Evolutionary conservation across 1,284 basidiomycete genomes (phyloP).

Genomic region (Fomitopsis palustris): DNA sequence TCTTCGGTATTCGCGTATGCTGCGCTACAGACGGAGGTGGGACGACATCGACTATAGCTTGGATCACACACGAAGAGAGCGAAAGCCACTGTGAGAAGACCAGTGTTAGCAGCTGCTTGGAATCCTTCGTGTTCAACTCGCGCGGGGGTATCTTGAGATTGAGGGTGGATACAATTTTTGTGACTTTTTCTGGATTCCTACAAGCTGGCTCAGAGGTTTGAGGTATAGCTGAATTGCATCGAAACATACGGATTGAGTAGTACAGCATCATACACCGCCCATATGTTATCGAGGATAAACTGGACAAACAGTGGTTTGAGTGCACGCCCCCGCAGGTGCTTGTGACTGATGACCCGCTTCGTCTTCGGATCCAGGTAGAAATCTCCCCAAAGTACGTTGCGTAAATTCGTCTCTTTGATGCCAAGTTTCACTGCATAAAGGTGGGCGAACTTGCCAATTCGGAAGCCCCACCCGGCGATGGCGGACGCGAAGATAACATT

Average conservation of each 20-base stretch:
- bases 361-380: conserved; percentile 97
- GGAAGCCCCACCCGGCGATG: conserved; percentile 97
- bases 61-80: conserved; percentile 90
- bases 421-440: conserved; percentile 91
- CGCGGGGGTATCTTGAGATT: conserved; percentile 84
- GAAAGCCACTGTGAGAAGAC: conserved; percentile 98
- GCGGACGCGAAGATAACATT: conserved; percentile 98
- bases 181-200: conserved; percentile 85
- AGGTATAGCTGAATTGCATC: conserved; percentile 8
- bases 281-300: conserved; percentile 96
- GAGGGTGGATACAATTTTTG: conserved; percentile 86
- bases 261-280: conserved; percentile 93
- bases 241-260: conserved; percentile 78
- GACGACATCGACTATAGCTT: conserved; percentile 88
- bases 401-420: conserved; percentile 85
- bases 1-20: conserved; percentile 81
- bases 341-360: conserved; percentile 89
- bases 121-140: conserved; percentile 91
- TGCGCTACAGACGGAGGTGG: conserved; percentile 88
- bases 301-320: conserved; percentile 99
- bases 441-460: conserved; percentile 91
- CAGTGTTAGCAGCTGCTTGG: conserved; percentile 76
- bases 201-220: neutral
- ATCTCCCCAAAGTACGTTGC: conserved; percentile 94
- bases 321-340: conserved; percentile 81